Conservation (phyloP, 345 rosid genomes). For the Populus deltoides region DNA sequence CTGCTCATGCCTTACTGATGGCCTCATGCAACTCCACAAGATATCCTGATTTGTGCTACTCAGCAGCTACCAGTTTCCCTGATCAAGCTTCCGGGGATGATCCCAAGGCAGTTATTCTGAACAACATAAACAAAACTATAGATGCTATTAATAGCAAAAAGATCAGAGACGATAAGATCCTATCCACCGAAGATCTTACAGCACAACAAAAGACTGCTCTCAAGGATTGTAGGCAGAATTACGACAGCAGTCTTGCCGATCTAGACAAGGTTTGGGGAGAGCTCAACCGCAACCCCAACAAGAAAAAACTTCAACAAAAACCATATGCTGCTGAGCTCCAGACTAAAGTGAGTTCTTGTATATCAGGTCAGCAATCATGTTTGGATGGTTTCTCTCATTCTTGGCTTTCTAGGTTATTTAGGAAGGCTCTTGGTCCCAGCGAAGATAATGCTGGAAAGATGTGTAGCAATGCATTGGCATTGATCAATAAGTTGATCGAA, state of each 20-base stretch:
- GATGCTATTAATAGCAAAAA: conserved; percentile 20
- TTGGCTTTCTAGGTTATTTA: fast-evolving
- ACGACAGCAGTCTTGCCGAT: conserved; percentile 73
- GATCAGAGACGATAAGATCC: conserved; percentile 13
- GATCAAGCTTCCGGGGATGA: conserved; percentile 15
- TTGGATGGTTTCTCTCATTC: conserved; percentile 76
- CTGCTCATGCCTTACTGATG: conserved; percentile 51
- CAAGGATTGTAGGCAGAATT: conserved; percentile 69
- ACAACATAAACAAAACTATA: conserved; percentile 18
- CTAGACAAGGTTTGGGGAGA: conserved; percentile 47
- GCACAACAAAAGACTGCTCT: conserved; percentile 61
- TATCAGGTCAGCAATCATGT: conserved; percentile 73
- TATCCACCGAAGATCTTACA: conserved; percentile 19
- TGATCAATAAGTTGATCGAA: conserved; percentile 33
- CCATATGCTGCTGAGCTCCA: conserved; percentile 52
- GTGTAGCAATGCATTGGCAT: conserved; percentile 50
- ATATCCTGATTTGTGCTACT: conserved; percentile 70
- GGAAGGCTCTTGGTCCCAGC: too few species aligned
- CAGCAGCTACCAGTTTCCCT: conserved; percentile 46
- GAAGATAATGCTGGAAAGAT: conserved; percentile 38
- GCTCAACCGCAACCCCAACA: conserved; percentile 50
- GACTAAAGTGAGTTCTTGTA: conserved; percentile 69
- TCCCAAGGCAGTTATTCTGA: conserved; percentile 32
- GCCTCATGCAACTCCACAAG: conserved; percentile 55
- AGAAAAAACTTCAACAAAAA: conserved; percentile 48